A percentile compares a stretch with the other conserved stretches of the same genome.
These are phyloP conservation scores for Achaetomiella virescens DNA, from an alignment of 495 filamentous ascomycete genomes.

Conservation along the genomic window DNA sequence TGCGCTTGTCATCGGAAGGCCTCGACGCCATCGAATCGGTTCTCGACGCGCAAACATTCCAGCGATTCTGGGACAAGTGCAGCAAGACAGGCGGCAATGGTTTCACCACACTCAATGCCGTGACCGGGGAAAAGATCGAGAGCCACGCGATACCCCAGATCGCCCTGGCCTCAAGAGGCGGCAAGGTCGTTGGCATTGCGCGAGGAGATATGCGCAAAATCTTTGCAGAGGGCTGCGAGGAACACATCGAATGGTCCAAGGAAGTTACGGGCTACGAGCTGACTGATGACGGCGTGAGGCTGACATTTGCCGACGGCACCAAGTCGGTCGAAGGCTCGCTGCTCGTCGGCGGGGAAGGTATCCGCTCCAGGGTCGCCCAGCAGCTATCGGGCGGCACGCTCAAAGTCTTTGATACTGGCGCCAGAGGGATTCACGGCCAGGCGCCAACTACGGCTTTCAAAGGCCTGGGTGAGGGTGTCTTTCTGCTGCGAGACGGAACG, in stretches of 20 bases:
- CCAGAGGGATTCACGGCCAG: slow-evolving; percentile 51
- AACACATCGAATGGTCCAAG: slow-evolving; percentile 40
- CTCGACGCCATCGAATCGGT: slow-evolving; percentile 47
- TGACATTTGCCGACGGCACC: slow-evolving; percentile 44
- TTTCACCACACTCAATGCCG: slow-evolving; percentile 38
- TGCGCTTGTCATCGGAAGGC: slow-evolving; percentile 47
- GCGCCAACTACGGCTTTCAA: slow-evolving; percentile 49
- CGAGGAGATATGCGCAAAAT: slow-evolving; percentile 45
- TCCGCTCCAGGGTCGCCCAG: slow-evolving; percentile 46
- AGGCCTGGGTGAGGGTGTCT: slow-evolving; percentile 50
- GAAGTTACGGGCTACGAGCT: slow-evolving; percentile 45
- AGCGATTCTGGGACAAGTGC: slow-evolving; percentile 48
- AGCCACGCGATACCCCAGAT: slow-evolving; percentile 17
- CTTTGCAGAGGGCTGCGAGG: slow-evolving; percentile 43
- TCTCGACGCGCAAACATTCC: slow-evolving; percentile 39
- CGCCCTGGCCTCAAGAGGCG: slow-evolving; percentile 37
- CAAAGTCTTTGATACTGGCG: slow-evolving; percentile 49
- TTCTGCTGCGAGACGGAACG: slow-evolving; percentile 34
- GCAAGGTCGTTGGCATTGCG: slow-evolving; percentile 47
- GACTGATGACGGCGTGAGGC: slow-evolving; percentile 38
- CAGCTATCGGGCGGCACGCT: slow-evolving; percentile 45
- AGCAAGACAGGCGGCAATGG: slow-evolving; percentile 46
- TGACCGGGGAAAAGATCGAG: slow-evolving; percentile 34
- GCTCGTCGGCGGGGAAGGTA: slow-evolving; percentile 47
- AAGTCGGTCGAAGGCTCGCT: slow-evolving; percentile 45